These are phyloP conservation scores for Apiospora rasikravindrae DNA, from an alignment of 2,329 filamentous ascomycete species.

Conservation along the genomic window DNA sequence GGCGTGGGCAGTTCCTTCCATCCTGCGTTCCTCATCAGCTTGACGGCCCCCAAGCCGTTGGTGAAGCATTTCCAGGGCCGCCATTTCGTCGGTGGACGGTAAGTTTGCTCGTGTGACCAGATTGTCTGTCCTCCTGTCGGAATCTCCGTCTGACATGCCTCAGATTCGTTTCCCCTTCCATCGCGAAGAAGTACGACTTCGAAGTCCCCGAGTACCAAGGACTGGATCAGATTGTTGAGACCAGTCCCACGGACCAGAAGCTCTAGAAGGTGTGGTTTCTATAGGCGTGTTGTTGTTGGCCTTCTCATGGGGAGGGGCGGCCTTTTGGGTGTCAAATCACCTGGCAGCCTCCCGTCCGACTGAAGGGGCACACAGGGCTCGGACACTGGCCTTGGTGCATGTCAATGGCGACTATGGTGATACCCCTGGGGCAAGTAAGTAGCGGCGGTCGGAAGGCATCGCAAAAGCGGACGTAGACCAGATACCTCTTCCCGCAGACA, in stretches of 20 bases:
- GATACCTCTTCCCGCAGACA: constrained; percentile 64
- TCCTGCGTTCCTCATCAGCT: constrained; percentile 79
- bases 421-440: constrained; percentile 52
- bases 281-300: constrained; percentile 18
- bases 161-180: constrained; percentile 78
- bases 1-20: constrained; percentile 82
- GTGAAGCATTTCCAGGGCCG: constrained; percentile 82
- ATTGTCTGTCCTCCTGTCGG: neutral
- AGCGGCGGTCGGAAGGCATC: constrained; percentile 55
- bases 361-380: constrained; percentile 65
- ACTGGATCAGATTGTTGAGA: constrained; percentile 87
- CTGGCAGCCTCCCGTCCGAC: constrained; percentile 58
- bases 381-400: constrained; percentile 62
- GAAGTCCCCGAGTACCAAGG: constrained; percentile 84
- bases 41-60: constrained; percentile 93
- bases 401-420: constrained; percentile 43
- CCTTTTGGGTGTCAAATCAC: constrained; percentile 51
- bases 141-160: constrained; percentile 28
- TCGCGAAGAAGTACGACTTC: constrained; percentile 86
- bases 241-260: constrained; percentile 57
- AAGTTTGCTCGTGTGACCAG: constrained; percentile 38
- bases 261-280: constrained; percentile 46
- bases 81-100: constrained; percentile 90
- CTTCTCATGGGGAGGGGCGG: neutral
- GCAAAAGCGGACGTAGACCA: constrained; percentile 64